phyloP scores from a whole-genome alignment of 2,329 filamentous ascomycete genomes.

The Claviceps lovelessii region DNA sequence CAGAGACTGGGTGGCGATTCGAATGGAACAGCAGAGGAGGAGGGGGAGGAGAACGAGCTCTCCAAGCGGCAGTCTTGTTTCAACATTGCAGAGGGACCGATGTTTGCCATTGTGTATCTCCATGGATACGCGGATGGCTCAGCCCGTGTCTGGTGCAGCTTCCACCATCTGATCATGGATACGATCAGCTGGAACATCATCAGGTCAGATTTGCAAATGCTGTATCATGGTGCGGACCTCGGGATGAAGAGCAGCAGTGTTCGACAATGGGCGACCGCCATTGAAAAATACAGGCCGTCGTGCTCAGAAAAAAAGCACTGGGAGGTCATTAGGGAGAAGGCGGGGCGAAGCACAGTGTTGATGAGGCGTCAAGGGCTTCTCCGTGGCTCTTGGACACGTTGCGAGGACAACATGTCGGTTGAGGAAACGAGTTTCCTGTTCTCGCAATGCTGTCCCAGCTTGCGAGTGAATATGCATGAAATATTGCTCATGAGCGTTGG shows the following conservation, averaged over 20 bases:
- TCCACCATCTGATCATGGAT: constrained; percentile 1
- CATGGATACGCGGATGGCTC: neutral
- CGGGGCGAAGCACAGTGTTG: neutral
- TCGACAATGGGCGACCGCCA: neutral
- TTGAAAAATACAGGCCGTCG: neutral
- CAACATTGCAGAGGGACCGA: neutral
- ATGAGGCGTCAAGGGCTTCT: neutral
- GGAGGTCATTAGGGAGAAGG: neutral
- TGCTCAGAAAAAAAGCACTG: neutral
- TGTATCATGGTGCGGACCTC: neutral
- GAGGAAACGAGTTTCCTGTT: neutral
- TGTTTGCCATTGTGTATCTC: neutral
- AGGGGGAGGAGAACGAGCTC: neutral
- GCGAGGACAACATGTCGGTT: neutral
- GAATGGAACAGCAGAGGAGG: neutral
- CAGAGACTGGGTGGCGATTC: neutral
- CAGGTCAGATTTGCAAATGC: neutral
- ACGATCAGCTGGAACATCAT: constrained; percentile 1
- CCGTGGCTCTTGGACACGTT: neutral
- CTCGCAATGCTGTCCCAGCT: neutral
- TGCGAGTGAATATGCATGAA: neutral
- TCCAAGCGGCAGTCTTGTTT: neutral
- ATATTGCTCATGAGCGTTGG: neutral
- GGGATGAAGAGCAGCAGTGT: constrained; percentile 1
- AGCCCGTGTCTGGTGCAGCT: neutral